phyloP scores from a whole-genome alignment of 495 filamentous ascomycete species.

The Podospora didyma region DNA sequence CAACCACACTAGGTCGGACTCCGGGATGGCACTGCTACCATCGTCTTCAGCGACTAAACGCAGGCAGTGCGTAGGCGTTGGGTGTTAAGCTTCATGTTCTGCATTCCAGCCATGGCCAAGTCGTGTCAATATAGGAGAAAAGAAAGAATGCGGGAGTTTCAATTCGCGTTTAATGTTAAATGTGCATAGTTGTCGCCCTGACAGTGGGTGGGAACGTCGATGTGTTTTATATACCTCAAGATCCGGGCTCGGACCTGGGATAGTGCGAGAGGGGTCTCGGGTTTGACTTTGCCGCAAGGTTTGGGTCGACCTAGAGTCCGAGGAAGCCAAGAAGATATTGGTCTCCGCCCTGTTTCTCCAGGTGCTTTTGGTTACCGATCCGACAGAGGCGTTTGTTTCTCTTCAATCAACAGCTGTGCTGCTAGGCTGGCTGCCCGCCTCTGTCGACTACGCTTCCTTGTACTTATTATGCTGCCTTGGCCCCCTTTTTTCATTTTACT shows the following conservation, averaged over 20 bases:
- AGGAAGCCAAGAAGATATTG: too few relatives aligned
- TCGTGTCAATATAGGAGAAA: conserved; percentile 5
- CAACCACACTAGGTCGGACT: conserved; percentile 33
- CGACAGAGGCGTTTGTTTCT: too few relatives aligned
- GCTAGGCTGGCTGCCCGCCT: too few relatives aligned
- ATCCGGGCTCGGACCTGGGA: neutral
- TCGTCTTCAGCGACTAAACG: conserved; percentile 24
- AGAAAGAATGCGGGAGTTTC: conserved; percentile 14
- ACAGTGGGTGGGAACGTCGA: conserved; percentile 5
- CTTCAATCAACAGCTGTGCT: too few relatives aligned
- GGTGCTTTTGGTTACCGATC: too few relatives aligned
- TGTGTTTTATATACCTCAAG: conserved; percentile 2
- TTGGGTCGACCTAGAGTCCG: too few relatives aligned
- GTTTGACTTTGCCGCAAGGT: too few relatives aligned
- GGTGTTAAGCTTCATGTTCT: neutral
- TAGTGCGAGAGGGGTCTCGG: neutral
- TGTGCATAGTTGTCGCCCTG: conserved; percentile 45
- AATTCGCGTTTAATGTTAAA: conserved; percentile 23
- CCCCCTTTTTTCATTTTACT: too few relatives aligned
- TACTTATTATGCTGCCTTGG: too few relatives aligned
- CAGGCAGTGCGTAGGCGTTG: neutral
- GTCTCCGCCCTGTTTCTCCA: too few relatives aligned
- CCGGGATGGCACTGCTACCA: conserved; percentile 30
- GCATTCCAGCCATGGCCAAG: neutral
- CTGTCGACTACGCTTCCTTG: too few relatives aligned